phyloP scores from a whole-genome alignment of 2,329 filamentous ascomycete species.

The Cadophora gregata region DNA sequence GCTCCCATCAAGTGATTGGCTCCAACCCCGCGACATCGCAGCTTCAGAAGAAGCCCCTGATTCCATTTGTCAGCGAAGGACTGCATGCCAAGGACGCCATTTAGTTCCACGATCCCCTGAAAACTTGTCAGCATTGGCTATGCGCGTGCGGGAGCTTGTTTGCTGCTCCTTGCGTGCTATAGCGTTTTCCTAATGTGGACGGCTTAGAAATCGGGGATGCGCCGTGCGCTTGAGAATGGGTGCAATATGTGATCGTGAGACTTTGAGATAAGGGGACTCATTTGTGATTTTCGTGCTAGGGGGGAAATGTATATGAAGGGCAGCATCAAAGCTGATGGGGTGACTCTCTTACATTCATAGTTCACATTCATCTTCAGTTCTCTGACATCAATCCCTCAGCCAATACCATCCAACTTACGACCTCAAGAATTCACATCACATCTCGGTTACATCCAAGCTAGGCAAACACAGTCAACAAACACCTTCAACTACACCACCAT shows the following conservation, averaged over 20 bases:
- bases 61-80: conserved; percentile 17
- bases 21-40: conserved; percentile 6
- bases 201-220: conserved; percentile 2
- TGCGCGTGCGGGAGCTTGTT: neutral
- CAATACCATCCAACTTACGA: neutral
- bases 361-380: neutral
- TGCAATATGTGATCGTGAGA: neutral
- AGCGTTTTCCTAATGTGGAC: conserved; percentile 16
- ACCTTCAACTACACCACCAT: neutral
- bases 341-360: neutral
- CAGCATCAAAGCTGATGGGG: neutral
- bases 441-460: neutral
- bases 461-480: neutral
- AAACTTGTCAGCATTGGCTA: conserved; percentile 11
- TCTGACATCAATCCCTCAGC: neutral
- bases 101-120: neutral
- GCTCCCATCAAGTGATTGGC: conserved; percentile 12
- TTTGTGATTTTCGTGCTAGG: neutral
- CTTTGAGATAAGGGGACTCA: neutral
- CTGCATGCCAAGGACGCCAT: conserved; percentile 17
- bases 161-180: neutral
- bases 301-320: conserved; percentile 1
- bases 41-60: neutral
- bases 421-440: neutral
- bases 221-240: neutral